phyloP scores from a whole-genome alignment of 176 grass and related monocot species.

The Bromus sterilis region DNA sequence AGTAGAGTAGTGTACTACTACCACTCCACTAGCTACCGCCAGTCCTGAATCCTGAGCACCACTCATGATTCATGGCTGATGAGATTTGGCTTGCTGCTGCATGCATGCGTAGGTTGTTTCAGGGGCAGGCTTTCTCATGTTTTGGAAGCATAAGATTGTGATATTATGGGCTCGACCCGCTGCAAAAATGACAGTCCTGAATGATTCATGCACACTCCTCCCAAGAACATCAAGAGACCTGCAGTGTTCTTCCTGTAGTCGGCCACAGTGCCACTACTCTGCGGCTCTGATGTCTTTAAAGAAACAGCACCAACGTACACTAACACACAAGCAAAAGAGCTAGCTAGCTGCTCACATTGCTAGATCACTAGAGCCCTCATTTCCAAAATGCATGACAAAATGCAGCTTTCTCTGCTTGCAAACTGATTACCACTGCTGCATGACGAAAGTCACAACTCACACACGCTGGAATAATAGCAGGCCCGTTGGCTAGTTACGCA shows the following conservation, averaged over 20 bases:
- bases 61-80: slow-evolving; percentile 18
- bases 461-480: too few species aligned
- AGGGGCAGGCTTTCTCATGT: slow-evolving; percentile 34
- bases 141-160: slow-evolving; percentile 42
- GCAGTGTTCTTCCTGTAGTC: slow-evolving; percentile 49
- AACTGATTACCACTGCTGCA: slow-evolving; percentile 11
- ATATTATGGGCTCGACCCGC: slow-evolving; percentile 19
- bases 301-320: slow-evolving; percentile 27
- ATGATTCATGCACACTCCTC: slow-evolving; percentile 5
- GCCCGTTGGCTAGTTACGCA: too few species aligned
- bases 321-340: neutral
- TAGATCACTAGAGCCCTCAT: slow-evolving; percentile 18
- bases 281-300: slow-evolving; percentile 30
- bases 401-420: slow-evolving; percentile 4
- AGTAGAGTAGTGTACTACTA: neutral
- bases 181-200: slow-evolving; percentile 1
- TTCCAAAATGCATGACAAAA: slow-evolving; percentile 15
- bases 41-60: neutral
- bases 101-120: slow-evolving; percentile 26
- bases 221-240: slow-evolving; percentile 39
- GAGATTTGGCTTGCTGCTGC: slow-evolving; percentile 23
- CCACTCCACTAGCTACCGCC: neutral
- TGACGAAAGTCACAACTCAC: slow-evolving; percentile 5
- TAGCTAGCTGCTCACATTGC: neutral
- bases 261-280: slow-evolving; percentile 10